Conservation (phyloP, 164 flowering plant genomes). For the Stephania cephalantha region DNA sequence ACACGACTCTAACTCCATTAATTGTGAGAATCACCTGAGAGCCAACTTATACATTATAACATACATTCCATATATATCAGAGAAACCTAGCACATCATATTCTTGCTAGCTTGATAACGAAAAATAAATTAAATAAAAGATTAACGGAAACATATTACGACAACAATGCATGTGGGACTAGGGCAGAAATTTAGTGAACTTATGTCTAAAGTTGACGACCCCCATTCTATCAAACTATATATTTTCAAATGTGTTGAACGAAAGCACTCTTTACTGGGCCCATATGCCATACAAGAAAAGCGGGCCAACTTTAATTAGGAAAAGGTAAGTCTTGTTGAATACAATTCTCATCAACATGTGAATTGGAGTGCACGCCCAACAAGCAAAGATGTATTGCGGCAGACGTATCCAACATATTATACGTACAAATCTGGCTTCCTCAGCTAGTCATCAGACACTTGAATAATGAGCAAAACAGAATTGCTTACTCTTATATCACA, state of each 20-base stretch:
- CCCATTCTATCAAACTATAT: too few relatives aligned
- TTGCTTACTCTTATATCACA: too few relatives aligned
- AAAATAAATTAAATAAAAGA: background rate
- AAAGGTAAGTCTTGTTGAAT: background rate
- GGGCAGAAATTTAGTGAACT: background rate
- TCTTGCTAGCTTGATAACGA: background rate
- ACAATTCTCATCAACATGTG: background rate
- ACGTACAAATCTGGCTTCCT: background rate
- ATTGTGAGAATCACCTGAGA: conserved; percentile 9
- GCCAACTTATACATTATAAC: conserved; percentile 1
- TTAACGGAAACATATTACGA: background rate
- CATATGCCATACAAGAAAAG: background rate
- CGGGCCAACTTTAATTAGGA: background rate
- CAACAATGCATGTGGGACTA: background rate
- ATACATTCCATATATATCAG: background rate
- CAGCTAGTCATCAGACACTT: background rate
- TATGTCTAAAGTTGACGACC: background rate
- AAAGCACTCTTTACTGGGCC: background rate
- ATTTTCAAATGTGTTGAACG: background rate
- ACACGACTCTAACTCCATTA: conserved; percentile 44
- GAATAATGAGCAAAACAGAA: too few relatives aligned
- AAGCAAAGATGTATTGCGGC: background rate
- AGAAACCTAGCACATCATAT: background rate
- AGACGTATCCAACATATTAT: background rate
- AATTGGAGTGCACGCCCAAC: conserved; percentile 20